phyloP scores from a whole-genome alignment of 148 eudicot species.

The Amaranthus hypochondriacus region DNA sequence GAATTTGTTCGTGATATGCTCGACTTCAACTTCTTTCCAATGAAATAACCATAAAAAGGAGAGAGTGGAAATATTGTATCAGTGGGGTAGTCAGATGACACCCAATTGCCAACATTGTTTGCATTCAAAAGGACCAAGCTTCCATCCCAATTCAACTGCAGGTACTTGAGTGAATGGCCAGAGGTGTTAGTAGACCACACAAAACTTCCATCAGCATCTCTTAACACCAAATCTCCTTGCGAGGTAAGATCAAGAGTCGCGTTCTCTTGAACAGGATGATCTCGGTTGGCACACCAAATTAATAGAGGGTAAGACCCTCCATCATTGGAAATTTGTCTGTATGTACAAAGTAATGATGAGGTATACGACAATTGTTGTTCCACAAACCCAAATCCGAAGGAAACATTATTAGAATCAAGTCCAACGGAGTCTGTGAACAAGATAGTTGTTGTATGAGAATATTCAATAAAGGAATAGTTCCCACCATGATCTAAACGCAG shows the following conservation, averaged over 20 bases:
- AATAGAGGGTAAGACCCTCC: slow-evolving; percentile 3
- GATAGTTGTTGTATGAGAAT: background rate
- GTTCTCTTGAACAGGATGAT: slow-evolving; percentile 15
- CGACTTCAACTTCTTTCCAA: slow-evolving; percentile 12
- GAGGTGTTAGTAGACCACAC: slow-evolving; percentile 31
- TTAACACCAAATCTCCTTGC: slow-evolving; percentile 13
- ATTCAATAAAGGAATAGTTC: background rate
- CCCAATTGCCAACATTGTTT: slow-evolving; percentile 13
- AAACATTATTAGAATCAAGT: background rate
- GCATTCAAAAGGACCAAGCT: slow-evolving; percentile 11
- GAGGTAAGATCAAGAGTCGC: slow-evolving; percentile 25
- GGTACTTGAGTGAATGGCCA: background rate
- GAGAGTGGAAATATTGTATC: slow-evolving; percentile 19
- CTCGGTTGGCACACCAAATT: slow-evolving; percentile 30
- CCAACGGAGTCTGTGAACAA: background rate
- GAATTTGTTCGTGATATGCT: slow-evolving; percentile 1
- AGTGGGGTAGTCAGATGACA: slow-evolving; percentile 30
- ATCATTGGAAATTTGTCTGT: background rate
- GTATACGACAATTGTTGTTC: background rate
- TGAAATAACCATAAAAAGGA: too few relatives aligned
- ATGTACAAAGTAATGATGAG: background rate
- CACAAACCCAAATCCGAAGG: background rate
- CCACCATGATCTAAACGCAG: background rate
- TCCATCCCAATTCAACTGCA: slow-evolving; percentile 15
- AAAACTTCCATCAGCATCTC: background rate